Percentiles rank a stretch among this genome's conserved stretches.
Evolutionary conservation across 2,329 filamentous ascomycete genomes (phyloP).

Genomic region (Fusarium vanettenii): DNA sequence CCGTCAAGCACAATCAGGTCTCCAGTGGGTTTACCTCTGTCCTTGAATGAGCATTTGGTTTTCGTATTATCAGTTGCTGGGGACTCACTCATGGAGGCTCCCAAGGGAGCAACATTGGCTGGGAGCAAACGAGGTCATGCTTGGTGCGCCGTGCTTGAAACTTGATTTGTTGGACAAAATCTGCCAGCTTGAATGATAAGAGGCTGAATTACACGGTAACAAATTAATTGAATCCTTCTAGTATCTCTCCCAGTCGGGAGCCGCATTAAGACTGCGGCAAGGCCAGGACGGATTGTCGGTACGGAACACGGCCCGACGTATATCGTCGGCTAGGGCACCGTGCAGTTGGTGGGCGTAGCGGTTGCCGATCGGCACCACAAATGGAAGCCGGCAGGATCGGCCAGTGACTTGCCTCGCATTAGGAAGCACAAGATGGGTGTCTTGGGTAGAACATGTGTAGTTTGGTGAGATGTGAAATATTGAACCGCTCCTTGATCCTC

Average conservation of each 20-base stretch:
- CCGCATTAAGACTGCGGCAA: not conserved
- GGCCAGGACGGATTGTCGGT: not conserved
- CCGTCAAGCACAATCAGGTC: not conserved
- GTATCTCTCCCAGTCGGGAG: not conserved
- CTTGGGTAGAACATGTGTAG: not conserved
- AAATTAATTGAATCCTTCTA: not conserved
- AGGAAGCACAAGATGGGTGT: not conserved
- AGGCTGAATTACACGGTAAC: too few species aligned
- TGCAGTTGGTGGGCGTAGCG: not conserved
- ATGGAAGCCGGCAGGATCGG: not conserved
- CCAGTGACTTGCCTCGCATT: not conserved
- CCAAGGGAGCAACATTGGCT: not conserved
- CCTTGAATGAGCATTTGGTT: not conserved
- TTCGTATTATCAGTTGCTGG: fast-evolving
- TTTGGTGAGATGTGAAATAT: not conserved
- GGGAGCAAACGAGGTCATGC: not conserved
- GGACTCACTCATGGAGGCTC: not conserved
- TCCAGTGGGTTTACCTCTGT: not conserved
- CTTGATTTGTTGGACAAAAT: not conserved
- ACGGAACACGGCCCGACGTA: not conserved
- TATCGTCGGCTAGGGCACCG: not conserved
- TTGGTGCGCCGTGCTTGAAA: not conserved
- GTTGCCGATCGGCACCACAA: not conserved
- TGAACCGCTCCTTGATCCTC: not conserved
- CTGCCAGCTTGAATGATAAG: fast-evolving